Evolutionary conservation across 2,329 filamentous ascomycete species (phyloP), one percentile per base, ranked within the genome.

Genomic region (Fusarium sp.): DNA sequence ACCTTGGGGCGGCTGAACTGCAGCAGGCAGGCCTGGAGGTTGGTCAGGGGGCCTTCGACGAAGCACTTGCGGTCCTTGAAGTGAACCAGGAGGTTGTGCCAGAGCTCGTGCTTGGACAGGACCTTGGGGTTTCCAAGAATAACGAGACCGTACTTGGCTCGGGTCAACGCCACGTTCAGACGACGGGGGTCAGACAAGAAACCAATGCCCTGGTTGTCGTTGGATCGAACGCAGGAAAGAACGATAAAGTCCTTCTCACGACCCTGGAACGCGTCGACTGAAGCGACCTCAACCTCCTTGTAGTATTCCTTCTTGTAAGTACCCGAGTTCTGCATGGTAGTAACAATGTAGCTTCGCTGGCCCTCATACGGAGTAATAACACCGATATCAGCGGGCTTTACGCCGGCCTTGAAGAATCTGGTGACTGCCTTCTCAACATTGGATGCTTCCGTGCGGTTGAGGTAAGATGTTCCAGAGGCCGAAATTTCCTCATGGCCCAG

Each of bases 181-280:
- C 96, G 96, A 75, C 96, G 94, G 62, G 96, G 96, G 78, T 99
- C 96, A 70, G 95, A 98, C 87, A 99, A 87, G 90, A 99, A 99
- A 85, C 96, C 96, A 78, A 99, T 99, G 76, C 96, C 96, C 83
- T 99, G 96, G 82, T 98, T 97, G 79, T 99, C 96, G 82, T 99
- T 99, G 81, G 96, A 98, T 81, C 96, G 94, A 60, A 99, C 96
- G 80, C 96, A 99, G 71, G 96, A 98, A 35, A 99, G 88, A 42
- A 99, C 95, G 79, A 99, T 99, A 80, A 98, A 99, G 81, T 99
- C 96, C 86, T 99, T 99, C 85, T 99, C 96, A 87, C 96, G 93
- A 62, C 96, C 96, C 82, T 99, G 96, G 89, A 99, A 99, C 22
- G 96, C 96, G 86, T 99, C 96, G 40, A 99, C 96, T 0, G 96